These are phyloP conservation scores for Trypanosomatidae sp. DNA, from an alignment of 208 protist species.

Conservation along the genomic window DNA sequence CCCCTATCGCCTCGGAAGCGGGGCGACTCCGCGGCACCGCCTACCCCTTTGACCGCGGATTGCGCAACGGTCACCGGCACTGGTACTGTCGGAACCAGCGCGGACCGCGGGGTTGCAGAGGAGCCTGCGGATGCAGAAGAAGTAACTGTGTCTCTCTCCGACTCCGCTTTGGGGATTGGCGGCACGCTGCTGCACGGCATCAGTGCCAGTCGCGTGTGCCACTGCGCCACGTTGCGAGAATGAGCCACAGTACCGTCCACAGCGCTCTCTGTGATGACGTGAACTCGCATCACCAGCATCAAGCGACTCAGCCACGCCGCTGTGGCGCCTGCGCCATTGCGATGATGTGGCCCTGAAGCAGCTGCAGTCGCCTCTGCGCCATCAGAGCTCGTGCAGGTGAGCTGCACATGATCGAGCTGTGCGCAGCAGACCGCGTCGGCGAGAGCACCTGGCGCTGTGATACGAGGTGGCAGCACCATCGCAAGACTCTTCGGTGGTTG, in stretches of 20 bases:
- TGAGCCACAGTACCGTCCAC: neutral
- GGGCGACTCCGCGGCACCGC: neutral
- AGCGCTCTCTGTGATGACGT: constrained; percentile 4
- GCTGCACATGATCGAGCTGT: constrained; percentile 18
- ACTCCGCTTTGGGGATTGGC: neutral
- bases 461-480: neutral
- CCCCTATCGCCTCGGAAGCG: neutral
- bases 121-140: constrained; percentile 1
- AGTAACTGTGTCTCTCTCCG: neutral
- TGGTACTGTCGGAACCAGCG: neutral
- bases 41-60: neutral
- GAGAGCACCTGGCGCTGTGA: constrained; percentile 1
- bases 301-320: constrained; percentile 20
- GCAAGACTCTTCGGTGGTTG: neutral
- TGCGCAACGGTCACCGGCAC: constrained; percentile 2
- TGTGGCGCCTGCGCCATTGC: neutral
- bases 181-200: constrained; percentile 5
- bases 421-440: constrained; percentile 23
- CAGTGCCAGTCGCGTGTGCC: constrained; percentile 18
- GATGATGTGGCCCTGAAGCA: too few relatives aligned
- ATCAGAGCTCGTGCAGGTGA: neutral
- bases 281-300: constrained; percentile 11
- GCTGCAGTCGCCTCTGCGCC: neutral
- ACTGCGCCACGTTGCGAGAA: constrained; percentile 11
- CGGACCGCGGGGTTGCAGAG: neutral